Conservation (phyloP, 2,329 filamentous ascomycete genomes). For the Niveomyces coronatus region DNA sequence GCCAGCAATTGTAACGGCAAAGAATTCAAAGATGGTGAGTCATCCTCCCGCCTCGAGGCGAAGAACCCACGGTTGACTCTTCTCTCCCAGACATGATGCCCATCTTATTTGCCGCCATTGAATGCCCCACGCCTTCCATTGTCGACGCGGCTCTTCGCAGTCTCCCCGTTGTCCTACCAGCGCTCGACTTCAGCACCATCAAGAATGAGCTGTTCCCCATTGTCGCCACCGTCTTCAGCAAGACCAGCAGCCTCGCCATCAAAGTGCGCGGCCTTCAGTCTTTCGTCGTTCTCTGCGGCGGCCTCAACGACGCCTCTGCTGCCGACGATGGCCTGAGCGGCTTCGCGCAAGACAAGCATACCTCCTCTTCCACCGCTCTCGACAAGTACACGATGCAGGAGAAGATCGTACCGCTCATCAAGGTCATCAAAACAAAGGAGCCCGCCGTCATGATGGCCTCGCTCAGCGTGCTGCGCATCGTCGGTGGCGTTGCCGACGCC, state of each 20-base stretch:
- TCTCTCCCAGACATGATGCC: slow-evolving; percentile 64
- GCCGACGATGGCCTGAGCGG: slow-evolving; percentile 66
- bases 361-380: slow-evolving; percentile 63
- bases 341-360: slow-evolving; percentile 48
- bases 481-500: slow-evolving; percentile 71
- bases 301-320: slow-evolving; percentile 41
- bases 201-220: slow-evolving; percentile 96
- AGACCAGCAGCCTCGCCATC: slow-evolving; percentile 86
- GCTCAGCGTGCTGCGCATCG: slow-evolving; percentile 71
- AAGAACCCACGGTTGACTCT: slow-evolving; percentile 12
- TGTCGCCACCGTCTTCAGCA: slow-evolving; percentile 81
- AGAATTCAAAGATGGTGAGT: slow-evolving; percentile 84
- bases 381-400: slow-evolving; percentile 99
- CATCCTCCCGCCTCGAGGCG: slow-evolving; percentile 7
- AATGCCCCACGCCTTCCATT: slow-evolving; percentile 79
- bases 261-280: slow-evolving; percentile 89
- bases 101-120: slow-evolving; percentile 71
- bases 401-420: slow-evolving; percentile 84
- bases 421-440: slow-evolving; percentile 94
- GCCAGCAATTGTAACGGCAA: slow-evolving; percentile 77
- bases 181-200: slow-evolving; percentile 91
- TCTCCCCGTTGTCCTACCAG: slow-evolving; percentile 68
- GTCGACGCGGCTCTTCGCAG: slow-evolving; percentile 77
- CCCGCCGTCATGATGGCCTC: slow-evolving; percentile 95
- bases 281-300: slow-evolving; percentile 82